Base-by-base conservation (phyloP, 2,329 filamentous ascomycete genomes). In the Venturia nashicola region DNA sequence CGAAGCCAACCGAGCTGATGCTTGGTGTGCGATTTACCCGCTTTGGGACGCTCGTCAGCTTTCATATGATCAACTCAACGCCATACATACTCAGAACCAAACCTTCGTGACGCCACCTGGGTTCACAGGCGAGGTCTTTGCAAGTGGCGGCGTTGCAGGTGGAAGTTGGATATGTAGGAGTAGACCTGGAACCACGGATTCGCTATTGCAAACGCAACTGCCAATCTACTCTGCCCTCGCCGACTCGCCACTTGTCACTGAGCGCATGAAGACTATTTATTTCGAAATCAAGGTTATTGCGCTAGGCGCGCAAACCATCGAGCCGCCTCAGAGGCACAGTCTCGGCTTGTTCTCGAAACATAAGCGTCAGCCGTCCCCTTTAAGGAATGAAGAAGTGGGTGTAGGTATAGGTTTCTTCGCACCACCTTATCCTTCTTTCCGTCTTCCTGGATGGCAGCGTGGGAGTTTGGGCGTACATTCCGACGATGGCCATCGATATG, bases 401-500 rank as follows among this genome's bases (percentile, higher is more conserved):
- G 76, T 92, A 0, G 87, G 85, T 0, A 71, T 93, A 11, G 90
- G 90, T 11, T 91, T 86, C 72, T 77, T 82, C 0, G 89, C 88
- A 1, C 82, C 87, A 59, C 90, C 90, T 8, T 93, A 91, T 71
- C 90, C 90, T 7, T 79, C 82, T 0, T 93, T 90, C 77, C 82
- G 90, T 8, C 81, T 92, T 65, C 90, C 90, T 0, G 90, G 90
- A 1, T 93, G 89, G 90, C 87, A 94, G 71, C 82, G 89, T 42
- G 89, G 83, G 20, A 87, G 84, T 67, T 70, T 92, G 16, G 90
- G 80, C 1, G 84, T 93, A n/a, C 90, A 93, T 72, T 86, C 87
- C 59, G 90, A 93, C 72, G 90, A 93, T 72, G 90, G 90, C 0
- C 82, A 87, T 69, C 82, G 83, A 72, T 94, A 88, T 72, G 80